phyloP scores from a whole-genome alignment of 768 basidiomycete genomes.

The Lepiota brunneoincarnata region DNA sequence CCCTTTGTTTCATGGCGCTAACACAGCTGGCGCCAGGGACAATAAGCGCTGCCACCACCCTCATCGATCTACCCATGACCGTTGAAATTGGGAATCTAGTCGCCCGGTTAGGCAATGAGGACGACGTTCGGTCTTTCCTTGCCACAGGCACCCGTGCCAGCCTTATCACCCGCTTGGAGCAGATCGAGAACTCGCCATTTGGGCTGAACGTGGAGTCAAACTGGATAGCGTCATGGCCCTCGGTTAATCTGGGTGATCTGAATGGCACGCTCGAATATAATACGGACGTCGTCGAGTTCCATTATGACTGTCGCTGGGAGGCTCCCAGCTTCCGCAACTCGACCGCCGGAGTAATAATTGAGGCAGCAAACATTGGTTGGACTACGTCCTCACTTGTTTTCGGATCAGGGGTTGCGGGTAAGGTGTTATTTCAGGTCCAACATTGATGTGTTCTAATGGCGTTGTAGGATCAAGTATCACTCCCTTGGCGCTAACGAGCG shows the following conservation, averaged over 20 bases:
- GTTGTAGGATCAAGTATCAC: constrained; percentile 2
- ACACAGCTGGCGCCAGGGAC: constrained; percentile 7
- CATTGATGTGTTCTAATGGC: background rate
- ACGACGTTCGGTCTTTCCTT: background rate
- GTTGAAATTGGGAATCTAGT: background rate
- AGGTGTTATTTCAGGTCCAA: background rate
- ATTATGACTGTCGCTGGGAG: constrained; percentile 11
- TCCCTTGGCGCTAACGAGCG: background rate
- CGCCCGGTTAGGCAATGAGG: background rate
- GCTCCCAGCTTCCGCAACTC: background rate
- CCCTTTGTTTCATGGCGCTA: constrained; percentile 5
- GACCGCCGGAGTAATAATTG: background rate
- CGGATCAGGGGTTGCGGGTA: background rate
- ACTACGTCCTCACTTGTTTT: background rate
- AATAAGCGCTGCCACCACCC: constrained; percentile 6
- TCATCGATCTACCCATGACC: background rate
- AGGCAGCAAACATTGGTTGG: constrained; percentile 1
- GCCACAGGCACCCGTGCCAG: background rate
- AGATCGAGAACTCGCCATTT: constrained; percentile 5
- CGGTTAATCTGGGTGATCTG: background rate
- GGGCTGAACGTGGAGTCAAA: constrained; percentile 5
- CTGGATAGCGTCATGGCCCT: background rate
- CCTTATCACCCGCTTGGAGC: constrained; percentile 9
- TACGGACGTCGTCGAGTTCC: constrained; percentile 7
- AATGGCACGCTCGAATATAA: constrained; percentile 7